Evolutionary conservation across 1,284 basidiomycete species (phyloP), one percentile per base, ranked within the genome.

Genomic region (Entoloma clypeatum): DNA sequence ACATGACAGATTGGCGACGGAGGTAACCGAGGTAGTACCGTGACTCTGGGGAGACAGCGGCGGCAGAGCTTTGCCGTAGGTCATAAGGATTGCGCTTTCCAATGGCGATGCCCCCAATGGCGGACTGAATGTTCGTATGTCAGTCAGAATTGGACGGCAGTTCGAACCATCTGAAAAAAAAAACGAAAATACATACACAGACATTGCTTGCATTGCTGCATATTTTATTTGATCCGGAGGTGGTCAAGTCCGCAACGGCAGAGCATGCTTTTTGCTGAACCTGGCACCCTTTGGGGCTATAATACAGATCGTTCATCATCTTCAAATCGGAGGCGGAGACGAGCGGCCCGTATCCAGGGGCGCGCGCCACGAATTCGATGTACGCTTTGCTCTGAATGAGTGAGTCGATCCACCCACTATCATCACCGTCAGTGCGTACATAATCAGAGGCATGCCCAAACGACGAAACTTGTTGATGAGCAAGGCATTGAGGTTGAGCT

Each of bases 401-500:
- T 1, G 81, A 77, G 49, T 84, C 81, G 41, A 69, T 78, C 81
- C 80, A 81, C 23, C 79, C 79, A 48, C 80, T 83, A 42, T 4
- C 44, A 18, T 6, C 28, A 14, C 37, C 17, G 24, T 41, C 45
- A 36, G 18, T 26, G 14, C 13, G 35, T 13, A 8, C 10, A 2
- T 14, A n/a, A 19, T n/a, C 3, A 10, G 4, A 28, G 13, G 23
- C n/a, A n/a, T n/a, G n/a, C n/a, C 32, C 24, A 26, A 23, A 9
- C 61, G n/a, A n/a, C n/a, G 36, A 48, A n/a, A 72, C 74, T 76
- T 76, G 54, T 75, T 77, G 44, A 77, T 69, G 71, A 75, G 63
- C 35, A 77, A 48, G 2, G 74, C 71, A 41, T 64, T 71, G 37
- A 75, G 68, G 3, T 59, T 48, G 31, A 77, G 53, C 21, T 60